A percentile compares a stretch with the other conserved stretches of the same genome.
Conservation (phyloP, 2,329 filamentous ascomycete species). For the Aureobasidium mangrovei region DNA sequence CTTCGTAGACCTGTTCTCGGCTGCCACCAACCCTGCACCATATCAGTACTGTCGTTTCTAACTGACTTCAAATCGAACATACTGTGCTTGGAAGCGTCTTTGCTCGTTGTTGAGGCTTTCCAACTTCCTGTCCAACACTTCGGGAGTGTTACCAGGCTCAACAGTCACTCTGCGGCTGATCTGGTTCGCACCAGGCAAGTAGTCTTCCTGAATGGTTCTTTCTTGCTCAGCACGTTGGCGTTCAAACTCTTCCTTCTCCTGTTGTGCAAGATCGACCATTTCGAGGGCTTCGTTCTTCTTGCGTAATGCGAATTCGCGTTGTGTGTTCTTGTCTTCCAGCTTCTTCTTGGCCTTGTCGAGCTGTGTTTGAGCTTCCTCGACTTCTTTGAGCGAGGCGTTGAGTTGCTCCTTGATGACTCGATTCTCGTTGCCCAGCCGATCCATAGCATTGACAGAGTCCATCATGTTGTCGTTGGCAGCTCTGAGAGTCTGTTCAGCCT, state of each 20-base stretch:
- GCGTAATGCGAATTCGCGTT: slow-evolving; percentile 29
- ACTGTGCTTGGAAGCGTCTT: slow-evolving; percentile 2
- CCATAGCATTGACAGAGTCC: slow-evolving; percentile 40
- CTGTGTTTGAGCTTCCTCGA: slow-evolving; percentile 20
- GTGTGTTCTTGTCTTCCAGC: slow-evolving; percentile 24
- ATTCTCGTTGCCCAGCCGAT: slow-evolving; percentile 32
- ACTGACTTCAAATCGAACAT: not conserved
- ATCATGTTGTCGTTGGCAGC: slow-evolving; percentile 37
- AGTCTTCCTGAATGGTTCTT: slow-evolving; percentile 22
- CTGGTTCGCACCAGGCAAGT: slow-evolving; percentile 17
- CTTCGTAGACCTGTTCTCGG: slow-evolving; percentile 22
- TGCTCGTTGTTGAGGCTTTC: slow-evolving; percentile 21
- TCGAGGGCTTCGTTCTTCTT: slow-evolving; percentile 36
- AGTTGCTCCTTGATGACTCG: slow-evolving; percentile 25
- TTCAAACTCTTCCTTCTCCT: slow-evolving; percentile 24
- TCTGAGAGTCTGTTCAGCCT: slow-evolving; percentile 43
- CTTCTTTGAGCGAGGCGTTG: slow-evolving; percentile 23
- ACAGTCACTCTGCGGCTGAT: slow-evolving; percentile 23
- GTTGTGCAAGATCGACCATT: slow-evolving; percentile 27
- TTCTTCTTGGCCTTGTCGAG: slow-evolving; percentile 26
- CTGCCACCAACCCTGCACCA: slow-evolving; percentile 23
- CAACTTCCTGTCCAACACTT: slow-evolving; percentile 25
- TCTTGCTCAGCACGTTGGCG: slow-evolving; percentile 24
- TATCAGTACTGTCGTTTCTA: not conserved
- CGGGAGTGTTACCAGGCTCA: slow-evolving; percentile 25